Conservation (phyloP, 345 rosid genomes). For the Gossypium herbaceum region DNA sequence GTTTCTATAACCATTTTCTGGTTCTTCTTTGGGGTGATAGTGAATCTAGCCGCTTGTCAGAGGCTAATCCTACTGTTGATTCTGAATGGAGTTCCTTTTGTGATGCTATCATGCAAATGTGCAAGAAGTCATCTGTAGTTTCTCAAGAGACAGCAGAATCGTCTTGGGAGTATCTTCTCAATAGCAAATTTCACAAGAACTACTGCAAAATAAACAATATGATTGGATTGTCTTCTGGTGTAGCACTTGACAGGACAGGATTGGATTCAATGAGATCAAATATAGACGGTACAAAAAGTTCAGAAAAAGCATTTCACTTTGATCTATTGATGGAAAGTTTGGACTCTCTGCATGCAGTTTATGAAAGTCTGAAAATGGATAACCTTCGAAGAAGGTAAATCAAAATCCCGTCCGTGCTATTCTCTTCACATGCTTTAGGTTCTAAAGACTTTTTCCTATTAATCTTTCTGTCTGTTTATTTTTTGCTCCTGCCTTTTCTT, state of each 20-base stretch:
- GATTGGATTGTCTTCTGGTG: constrained; percentile 33
- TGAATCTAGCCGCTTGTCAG: constrained; percentile 37
- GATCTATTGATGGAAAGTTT: constrained; percentile 57
- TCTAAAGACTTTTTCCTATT: neutral
- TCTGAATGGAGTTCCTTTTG: constrained; percentile 77
- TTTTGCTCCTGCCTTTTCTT: neutral
- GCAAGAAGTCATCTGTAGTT: constrained; percentile 38
- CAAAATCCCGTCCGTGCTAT: neutral
- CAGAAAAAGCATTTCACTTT: constrained; percentile 38
- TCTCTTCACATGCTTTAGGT: neutral
- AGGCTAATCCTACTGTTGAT: constrained; percentile 46
- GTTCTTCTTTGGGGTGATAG: constrained; percentile 80
- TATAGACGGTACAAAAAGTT: constrained; percentile 31
- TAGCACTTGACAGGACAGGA: constrained; percentile 28
- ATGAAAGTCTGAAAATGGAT: constrained; percentile 92
- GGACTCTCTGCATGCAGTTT: constrained; percentile 80
- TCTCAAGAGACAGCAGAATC: constrained; percentile 34
- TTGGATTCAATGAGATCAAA: constrained; percentile 30
- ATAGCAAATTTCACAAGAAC: constrained; percentile 76
- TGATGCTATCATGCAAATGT: constrained; percentile 54
- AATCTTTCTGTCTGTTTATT: constrained; percentile 1
- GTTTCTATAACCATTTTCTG: constrained; percentile 67
- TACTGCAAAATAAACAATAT: constrained; percentile 42
- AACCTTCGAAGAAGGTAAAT: constrained; percentile 79
- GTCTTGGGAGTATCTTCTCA: constrained; percentile 87